phyloP scores from a whole-genome alignment of 345 rosid species.

The Syzygium jambos region DNA sequence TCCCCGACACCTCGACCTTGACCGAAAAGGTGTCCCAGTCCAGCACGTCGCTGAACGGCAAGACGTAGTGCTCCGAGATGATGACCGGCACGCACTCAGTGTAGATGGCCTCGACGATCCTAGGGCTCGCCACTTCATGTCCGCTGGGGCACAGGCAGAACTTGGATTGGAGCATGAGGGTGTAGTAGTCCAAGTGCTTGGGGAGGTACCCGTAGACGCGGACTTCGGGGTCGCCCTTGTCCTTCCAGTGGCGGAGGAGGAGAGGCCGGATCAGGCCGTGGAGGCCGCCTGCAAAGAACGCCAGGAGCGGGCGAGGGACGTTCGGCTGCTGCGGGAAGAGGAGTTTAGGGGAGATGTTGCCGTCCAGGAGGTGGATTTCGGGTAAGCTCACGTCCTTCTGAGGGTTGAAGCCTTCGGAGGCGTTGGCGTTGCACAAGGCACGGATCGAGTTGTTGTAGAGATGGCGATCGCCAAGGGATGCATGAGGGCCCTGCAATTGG shows the following conservation, averaged over 20 bases:
- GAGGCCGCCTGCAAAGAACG: constrained; percentile 81
- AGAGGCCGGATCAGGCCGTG: constrained; percentile 67
- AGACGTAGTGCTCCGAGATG: constrained; percentile 53
- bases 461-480: constrained; percentile 34
- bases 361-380: constrained; percentile 54
- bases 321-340: constrained; percentile 22
- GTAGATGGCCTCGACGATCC: constrained; percentile 76
- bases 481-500: constrained; percentile 59
- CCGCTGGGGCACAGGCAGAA: constrained; percentile 95
- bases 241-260: constrained; percentile 69
- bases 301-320: constrained; percentile 41
- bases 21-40: constrained; percentile 80
- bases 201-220: constrained; percentile 66
- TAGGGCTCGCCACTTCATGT: constrained; percentile 88
- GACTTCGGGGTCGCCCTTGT: constrained; percentile 48
- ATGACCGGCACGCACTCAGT: constrained; percentile 85
- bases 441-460: constrained; percentile 65
- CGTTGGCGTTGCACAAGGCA: constrained; percentile 87
- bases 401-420: constrained; percentile 86
- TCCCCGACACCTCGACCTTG: constrained; percentile 43
- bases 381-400: constrained; percentile 70
- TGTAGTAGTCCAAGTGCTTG: constrained; percentile 41
- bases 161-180: constrained; percentile 64
- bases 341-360: constrained; percentile 37
- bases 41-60: constrained; percentile 80